Evolutionary conservation across 2,329 filamentous ascomycete species (phyloP), one percentile per base, ranked within the genome.

Genomic region (Clonostachys rosea): DNA sequence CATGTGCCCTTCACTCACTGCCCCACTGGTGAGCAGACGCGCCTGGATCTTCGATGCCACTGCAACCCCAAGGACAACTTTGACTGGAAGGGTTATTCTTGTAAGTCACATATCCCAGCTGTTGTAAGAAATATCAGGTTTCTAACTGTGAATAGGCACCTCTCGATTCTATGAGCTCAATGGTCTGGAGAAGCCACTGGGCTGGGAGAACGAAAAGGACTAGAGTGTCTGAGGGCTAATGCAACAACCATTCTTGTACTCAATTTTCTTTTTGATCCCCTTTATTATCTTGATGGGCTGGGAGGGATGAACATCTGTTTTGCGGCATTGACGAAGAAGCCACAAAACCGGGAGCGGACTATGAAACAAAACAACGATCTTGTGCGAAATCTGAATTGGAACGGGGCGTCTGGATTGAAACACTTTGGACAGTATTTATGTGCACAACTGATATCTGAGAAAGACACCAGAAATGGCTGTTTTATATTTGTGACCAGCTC

Each of bases 81-180:
- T 76, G 94, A 99, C 70, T 99, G 95, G 95, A 96, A 96, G 70
- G 88, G 89, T 45, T 97, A 96, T 67, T 96, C 90, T 65, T 97
- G 91, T 95, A 81, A 75, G 89, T 75, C n/a, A 6, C 7, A 11
- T 5, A 13, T 40, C 6, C 10, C 51, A 18, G 17, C 16, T 17
- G 51, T 60, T 44, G 44, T 47, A 54, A n/a, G 50, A 49, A 40
- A 13, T 45, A 14, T 2, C 7, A 40, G 10, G 24, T 30, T 30
- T 30, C 24, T 49, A 34, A 16, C 17, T 13, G 8, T 6, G 16
- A 11, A 5, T 43, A 70, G 67, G 67, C 56, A 96, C 92, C 45
- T 81, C 87, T 34, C 83, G 86, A 58, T 99, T 79, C 74, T 97
- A 87, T 64, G 88, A 96, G 42, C 67, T 91, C 59, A 95, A 91